Percentiles rank a stretch among this genome's conserved stretches.
phyloP scores from a whole-genome alignment of 768 basidiomycete species.

The Calvatia gigantea region DNA sequence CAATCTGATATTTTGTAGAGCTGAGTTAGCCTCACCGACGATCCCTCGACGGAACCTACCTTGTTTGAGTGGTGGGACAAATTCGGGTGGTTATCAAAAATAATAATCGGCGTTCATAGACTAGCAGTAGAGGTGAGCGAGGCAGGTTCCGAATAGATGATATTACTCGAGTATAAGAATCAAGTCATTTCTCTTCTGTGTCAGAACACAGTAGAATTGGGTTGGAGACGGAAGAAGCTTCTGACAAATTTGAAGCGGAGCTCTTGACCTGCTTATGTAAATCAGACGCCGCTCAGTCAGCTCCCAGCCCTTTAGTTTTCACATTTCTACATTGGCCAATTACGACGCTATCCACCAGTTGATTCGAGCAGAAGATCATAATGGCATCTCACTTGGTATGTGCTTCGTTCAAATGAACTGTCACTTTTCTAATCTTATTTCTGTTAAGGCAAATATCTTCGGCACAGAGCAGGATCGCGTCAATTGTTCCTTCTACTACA shows the following conservation, averaged over 20 bases:
- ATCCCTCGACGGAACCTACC: too few relatives aligned
- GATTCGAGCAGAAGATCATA: background rate
- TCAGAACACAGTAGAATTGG: background rate
- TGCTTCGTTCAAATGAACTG: conserved; percentile 5
- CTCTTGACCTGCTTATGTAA: background rate
- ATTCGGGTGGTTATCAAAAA: too few relatives aligned
- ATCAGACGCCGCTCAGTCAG: background rate
- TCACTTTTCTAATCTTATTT: background rate
- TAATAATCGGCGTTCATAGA: too few relatives aligned
- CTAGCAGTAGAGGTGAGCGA: too few relatives aligned
- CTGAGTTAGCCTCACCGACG: too few relatives aligned
- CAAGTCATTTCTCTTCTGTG: too few relatives aligned
- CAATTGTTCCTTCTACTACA: conserved; percentile 99
- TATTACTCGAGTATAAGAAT: too few relatives aligned
- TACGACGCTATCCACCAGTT: too few relatives aligned
- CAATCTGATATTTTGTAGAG: too few relatives aligned
- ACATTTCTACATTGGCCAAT: background rate
- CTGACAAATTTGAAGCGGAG: background rate
- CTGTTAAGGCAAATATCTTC: conserved; percentile 83
- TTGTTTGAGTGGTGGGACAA: too few relatives aligned
- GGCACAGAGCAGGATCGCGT: conserved; percentile 94
- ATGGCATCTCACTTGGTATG: conserved; percentile 81
- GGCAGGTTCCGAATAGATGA: too few relatives aligned
- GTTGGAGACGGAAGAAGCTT: background rate
- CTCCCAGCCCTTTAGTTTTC: background rate